phyloP scores from a whole-genome alignment of 345 rosid genomes.

The Corchorus olitorius region DNA sequence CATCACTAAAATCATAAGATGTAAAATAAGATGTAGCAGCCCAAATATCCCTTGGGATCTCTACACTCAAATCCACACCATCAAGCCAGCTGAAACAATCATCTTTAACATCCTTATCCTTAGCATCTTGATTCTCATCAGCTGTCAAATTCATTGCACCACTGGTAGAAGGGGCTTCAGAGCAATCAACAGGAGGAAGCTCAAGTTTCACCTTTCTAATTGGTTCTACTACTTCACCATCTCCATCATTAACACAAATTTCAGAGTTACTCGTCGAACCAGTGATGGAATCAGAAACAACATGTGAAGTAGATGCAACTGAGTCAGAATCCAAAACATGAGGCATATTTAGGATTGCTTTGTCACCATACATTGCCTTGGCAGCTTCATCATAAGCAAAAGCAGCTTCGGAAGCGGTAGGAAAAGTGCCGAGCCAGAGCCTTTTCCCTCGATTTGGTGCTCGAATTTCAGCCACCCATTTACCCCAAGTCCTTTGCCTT shows the following conservation, averaged over 20 bases:
- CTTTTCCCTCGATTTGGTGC: conserved; percentile 62
- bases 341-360: conserved; percentile 64
- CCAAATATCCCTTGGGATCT: no score
- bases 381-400: conserved; percentile 85
- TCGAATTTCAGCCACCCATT: conserved; percentile 90
- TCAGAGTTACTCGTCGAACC: not conserved
- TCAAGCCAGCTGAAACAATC: not conserved
- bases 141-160: not conserved
- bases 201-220: not conserved
- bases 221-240: not conserved
- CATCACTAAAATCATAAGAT: no score
- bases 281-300: not conserved
- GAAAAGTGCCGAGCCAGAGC: conserved; percentile 85
- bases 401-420: conserved; percentile 70
- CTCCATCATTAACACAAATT: not conserved
- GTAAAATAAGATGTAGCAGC: no score
- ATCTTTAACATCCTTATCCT: not conserved
- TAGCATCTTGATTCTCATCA: not conserved
- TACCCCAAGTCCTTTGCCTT: conserved; percentile 89
- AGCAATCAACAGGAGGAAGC: not conserved
- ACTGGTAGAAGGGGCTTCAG: not conserved
- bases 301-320: not conserved
- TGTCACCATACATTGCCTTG: conserved; percentile 57
- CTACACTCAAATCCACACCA: no score
- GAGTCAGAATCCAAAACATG: not conserved